Base-by-base conservation (phyloP, 768 basidiomycete genomes). In the Strobilomyces echinocephalus region DNA sequence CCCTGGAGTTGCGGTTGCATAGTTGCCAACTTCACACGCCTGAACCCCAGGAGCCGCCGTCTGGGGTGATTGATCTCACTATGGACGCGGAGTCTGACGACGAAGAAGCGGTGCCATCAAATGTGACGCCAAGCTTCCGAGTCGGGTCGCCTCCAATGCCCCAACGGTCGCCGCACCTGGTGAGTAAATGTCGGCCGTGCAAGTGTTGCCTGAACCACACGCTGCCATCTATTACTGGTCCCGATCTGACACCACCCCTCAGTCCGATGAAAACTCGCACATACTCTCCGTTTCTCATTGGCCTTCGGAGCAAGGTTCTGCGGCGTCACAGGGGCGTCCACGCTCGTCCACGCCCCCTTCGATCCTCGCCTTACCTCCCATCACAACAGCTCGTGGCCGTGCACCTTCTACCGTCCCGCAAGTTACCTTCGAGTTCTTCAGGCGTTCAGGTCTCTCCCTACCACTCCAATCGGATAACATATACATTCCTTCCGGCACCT, bases 41-140 rank as follows among this genome's bases (percentile, higher is more conserved):
- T 24, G 38, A 42, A 16, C 34, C 47, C 26, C 46, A n/a, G 48
- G 33, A 33, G 20, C 34, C 16, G 10, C n/a, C 30, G 20, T 48
- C 63, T 8, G 15, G 26, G 21, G 52, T 54, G 14, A 63, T 69
- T 28, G 67, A 67, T 53, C 60, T 60, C 6, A 65, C 68, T 18
- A 7, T 46, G 53, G 53, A 56, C 33, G 49, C 16, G 43, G 39
- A 53, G 30, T 35, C 50, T 46, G 47, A 54, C 11, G 40, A 31
- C 5, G 51, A 52, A 5, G 49, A 16, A 18, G 16, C 24, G 38
- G 20, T 7, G 35, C 31, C 45, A 36, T 44, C 60, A 47, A 33
- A 28, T 21, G n/a, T 34, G 39, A 39, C 16, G 21, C 56, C 44
- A 11, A 34, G 20, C 31, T 10, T 48, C n/a, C n/a, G n/a, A n/a